Base-by-base conservation (phyloP, 345 rosid genomes). In the Euphorbia pulcherrima region DNA sequence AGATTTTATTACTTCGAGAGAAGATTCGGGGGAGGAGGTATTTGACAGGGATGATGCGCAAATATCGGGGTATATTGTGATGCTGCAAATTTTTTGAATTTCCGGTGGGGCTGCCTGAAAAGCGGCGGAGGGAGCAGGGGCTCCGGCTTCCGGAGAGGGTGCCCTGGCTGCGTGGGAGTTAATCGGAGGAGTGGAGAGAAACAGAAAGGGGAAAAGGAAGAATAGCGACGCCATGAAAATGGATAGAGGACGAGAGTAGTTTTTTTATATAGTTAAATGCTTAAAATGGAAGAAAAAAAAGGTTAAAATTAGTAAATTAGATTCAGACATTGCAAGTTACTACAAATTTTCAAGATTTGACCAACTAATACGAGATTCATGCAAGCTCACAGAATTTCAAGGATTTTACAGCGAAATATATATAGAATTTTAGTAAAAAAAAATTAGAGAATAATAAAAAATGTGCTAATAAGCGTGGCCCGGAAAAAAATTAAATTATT, bases 21-120 rank as follows among this genome's bases (percentile, higher is more conserved):
- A 75, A 3, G 37, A 2, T 33, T 7, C 37, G 35, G 79, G 80
- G 0, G 94, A 79, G 44, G 72, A 71, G 58, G 82, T 65, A 6
- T 74, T 26, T 4, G 82, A 65, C 17, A 87, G 72, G 1, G 88
- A 80, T 4, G 84, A 29, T 21, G 68, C 17, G 57, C 96, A 89
- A 5, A 52, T n/a, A 58, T 84, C 86, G 0, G 86, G 88, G 74
- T 64, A 76, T 33, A 89, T 85, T 3, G 96, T 87, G 21, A 92
- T 85, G 40, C 77, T 78, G 64, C 96, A 90, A 11, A 90, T 89
- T 24, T 70, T 78, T 1, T 33, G 67, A 70, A 90, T 68, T 64
- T 29, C 67, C 0, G 64, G 58, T 2, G 60, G 62, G 54, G 28
- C 57, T 0, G 66, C 0, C 24, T 8, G 12, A 0, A 35, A 40